Evolutionary conservation across 106 monocot species (phyloP).

Genomic region (Platanthera zijinensis): DNA sequence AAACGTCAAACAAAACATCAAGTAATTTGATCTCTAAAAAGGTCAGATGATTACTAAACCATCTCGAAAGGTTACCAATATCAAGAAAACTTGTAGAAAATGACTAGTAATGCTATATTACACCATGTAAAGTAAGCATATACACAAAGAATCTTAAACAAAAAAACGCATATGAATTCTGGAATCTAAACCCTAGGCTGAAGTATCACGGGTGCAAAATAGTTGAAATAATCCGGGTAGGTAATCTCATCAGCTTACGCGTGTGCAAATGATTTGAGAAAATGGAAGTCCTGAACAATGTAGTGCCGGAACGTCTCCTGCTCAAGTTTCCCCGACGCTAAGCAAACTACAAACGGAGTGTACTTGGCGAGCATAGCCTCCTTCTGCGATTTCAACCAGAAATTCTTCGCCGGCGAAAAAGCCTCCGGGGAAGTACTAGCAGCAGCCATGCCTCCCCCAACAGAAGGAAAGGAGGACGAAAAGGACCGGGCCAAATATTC

Average conservation of each 20-base stretch:
- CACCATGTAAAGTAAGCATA: neutral
- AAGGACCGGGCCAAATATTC: neutral
- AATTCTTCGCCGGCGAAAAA: constrained; percentile 51
- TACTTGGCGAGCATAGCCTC: constrained; percentile 47
- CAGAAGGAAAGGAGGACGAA: neutral
- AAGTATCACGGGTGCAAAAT: neutral
- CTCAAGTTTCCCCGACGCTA: constrained; percentile 67
- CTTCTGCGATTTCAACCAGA: constrained; percentile 57
- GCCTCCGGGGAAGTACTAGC: constrained; percentile 30
- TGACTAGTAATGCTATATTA: neutral
- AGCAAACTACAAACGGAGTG: constrained; percentile 70
- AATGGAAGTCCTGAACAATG: constrained; percentile 72
- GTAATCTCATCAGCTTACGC: constrained; percentile 53
- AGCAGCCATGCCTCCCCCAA: constrained; percentile 15
- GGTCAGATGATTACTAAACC: neutral
- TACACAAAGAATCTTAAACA: neutral
- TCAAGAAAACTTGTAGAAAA: neutral
- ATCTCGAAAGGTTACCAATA: neutral
- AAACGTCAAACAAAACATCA: neutral
- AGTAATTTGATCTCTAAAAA: neutral
- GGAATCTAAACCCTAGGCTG: neutral
- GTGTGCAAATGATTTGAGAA: constrained; percentile 58
- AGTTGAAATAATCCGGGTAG: neutral
- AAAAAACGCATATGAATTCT: neutral
- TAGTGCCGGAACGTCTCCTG: constrained; percentile 54